These are phyloP conservation scores for Termitomyces sp. DNA, from an alignment of 768 basidiomycete genomes.

Conservation along the genomic window DNA sequence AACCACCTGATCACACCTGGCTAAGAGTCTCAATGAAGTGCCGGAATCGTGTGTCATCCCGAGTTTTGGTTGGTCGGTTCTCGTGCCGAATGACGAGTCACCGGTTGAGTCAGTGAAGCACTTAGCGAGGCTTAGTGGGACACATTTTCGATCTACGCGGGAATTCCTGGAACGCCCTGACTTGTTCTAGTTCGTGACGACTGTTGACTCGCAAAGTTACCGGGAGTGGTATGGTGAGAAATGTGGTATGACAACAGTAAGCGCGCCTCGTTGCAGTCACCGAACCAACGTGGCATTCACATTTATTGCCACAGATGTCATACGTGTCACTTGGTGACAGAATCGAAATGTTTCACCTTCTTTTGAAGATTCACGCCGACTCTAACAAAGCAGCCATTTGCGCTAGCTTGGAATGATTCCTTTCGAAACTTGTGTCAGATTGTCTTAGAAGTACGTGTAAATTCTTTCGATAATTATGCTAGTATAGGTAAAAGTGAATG, in stretches of 20 bases:
- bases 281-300: background rate
- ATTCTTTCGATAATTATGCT: background rate
- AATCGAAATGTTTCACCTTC: background rate
- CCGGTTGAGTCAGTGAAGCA: background rate
- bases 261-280: background rate
- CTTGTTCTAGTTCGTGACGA: background rate
- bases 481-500: background rate
- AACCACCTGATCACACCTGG: background rate
- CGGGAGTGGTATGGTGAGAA: background rate
- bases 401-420: background rate
- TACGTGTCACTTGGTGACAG: background rate
- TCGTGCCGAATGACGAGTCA: background rate
- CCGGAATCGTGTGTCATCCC: background rate
- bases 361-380: background rate
- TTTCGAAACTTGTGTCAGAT: constrained; percentile 1
- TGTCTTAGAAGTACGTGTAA: background rate
- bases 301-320: background rate
- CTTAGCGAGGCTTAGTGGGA: background rate
- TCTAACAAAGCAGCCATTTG: background rate
- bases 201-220: background rate
- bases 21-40: background rate
- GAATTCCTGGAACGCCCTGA: background rate
- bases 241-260: background rate
- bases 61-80: background rate
- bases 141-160: background rate